Evolutionary conservation across 371 early-diverging fungal species (phyloP).

Genomic region (Hamiltosporidium tvaerminnensis): DNA sequence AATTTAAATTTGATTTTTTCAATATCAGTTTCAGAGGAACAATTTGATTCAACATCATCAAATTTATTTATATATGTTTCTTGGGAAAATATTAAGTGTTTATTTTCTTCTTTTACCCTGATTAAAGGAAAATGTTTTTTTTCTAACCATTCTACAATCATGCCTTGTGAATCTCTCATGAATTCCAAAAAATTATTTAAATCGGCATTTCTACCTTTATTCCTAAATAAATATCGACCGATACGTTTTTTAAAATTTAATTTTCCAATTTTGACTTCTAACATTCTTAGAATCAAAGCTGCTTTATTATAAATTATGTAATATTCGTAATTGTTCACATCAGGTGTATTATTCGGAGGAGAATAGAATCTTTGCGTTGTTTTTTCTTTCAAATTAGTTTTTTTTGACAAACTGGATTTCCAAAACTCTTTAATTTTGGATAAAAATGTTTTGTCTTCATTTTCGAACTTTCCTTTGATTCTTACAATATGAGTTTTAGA

Average conservation of each 20-base stretch:
- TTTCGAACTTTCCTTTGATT: too few relatives aligned
- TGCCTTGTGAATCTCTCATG: too few relatives aligned
- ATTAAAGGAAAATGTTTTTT: too few relatives aligned
- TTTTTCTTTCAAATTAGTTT: constrained; percentile 35
- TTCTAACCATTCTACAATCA: too few relatives aligned
- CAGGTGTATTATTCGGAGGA: constrained; percentile 35
- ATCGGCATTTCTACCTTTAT: constrained; percentile 36
- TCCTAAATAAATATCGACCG: constrained; percentile 29
- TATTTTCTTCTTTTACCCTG: too few relatives aligned
- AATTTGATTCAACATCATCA: too few relatives aligned
- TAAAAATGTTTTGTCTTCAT: constrained; percentile 38
- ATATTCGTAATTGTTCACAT: constrained; percentile 33
- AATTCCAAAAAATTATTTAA: constrained; percentile 41
- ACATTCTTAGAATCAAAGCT: constrained; percentile 45
- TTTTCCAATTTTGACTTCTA: constrained; percentile 40
- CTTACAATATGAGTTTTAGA: too few relatives aligned
- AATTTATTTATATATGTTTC: too few relatives aligned
- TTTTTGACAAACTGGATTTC: constrained; percentile 33
- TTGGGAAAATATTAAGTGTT: too few relatives aligned
- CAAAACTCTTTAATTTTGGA: constrained; percentile 12
- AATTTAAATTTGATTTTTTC: too few relatives aligned
- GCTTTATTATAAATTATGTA: constrained; percentile 40
- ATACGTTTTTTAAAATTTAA: constrained; percentile 32
- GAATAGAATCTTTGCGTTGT: constrained; percentile 35
- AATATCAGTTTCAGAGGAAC: too few relatives aligned